Evolutionary conservation across 257 asterid genomes (phyloP).

Genomic region (Ligustrum vulgare): DNA sequence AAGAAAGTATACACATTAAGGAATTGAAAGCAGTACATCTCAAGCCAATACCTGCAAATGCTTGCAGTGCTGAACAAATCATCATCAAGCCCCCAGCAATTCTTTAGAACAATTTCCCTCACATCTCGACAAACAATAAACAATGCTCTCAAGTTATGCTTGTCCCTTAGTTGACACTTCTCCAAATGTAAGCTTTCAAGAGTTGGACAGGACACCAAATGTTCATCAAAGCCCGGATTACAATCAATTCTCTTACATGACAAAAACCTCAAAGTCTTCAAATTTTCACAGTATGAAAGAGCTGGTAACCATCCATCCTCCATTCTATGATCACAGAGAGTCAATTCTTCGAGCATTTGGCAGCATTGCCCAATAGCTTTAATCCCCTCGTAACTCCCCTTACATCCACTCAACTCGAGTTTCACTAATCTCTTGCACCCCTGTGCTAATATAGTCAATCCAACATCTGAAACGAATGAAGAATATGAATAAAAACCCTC

Average conservation of each 20-base stretch:
- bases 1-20: neutral
- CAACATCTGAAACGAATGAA: slow-evolving; percentile 60
- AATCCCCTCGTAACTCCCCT: slow-evolving; percentile 72
- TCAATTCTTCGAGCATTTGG: slow-evolving; percentile 65
- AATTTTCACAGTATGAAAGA: slow-evolving; percentile 54
- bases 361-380: slow-evolving; percentile 72
- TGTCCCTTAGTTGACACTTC: slow-evolving; percentile 64
- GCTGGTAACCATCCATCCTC: slow-evolving; percentile 76
- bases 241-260: slow-evolving; percentile 62
- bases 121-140: slow-evolving; percentile 50
- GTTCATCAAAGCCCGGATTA: slow-evolving; percentile 36
- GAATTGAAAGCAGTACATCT: neutral
- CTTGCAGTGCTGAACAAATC: slow-evolving; percentile 50
- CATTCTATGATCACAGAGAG: slow-evolving; percentile 55
- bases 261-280: slow-evolving; percentile 55
- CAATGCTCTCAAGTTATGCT: slow-evolving; percentile 47
- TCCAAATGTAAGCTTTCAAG: slow-evolving; percentile 61
- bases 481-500: slow-evolving; percentile 51
- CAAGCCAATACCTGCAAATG: slow-evolving; percentile 44
- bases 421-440: slow-evolving; percentile 70
- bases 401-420: slow-evolving; percentile 70
- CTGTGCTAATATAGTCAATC: slow-evolving; percentile 72
- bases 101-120: slow-evolving; percentile 38
- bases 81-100: slow-evolving; percentile 68
- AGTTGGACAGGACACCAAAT: slow-evolving; percentile 45